Evolutionary conservation across 192 early-diverging fungal genomes (phyloP).

Genomic region (Mortierella hygrophila): DNA sequence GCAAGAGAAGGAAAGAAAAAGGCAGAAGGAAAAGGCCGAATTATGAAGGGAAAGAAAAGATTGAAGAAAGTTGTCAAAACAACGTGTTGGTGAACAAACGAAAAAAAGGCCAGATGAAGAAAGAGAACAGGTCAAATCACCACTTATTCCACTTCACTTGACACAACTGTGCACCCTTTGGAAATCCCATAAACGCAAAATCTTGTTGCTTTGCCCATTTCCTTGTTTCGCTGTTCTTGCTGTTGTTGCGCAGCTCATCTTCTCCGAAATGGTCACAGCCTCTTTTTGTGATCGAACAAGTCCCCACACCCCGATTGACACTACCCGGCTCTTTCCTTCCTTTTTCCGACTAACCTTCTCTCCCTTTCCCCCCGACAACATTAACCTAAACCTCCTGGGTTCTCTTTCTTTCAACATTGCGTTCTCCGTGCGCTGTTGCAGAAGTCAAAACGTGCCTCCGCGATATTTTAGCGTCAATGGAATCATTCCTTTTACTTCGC

Average conservation of each 20-base stretch:
- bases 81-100: background rate
- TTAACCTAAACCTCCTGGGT: background rate
- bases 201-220: background rate
- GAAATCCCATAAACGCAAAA: background rate
- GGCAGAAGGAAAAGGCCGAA: too few species aligned
- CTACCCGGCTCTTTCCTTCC: background rate
- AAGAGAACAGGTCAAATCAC: background rate
- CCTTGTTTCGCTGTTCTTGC: background rate
- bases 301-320: background rate
- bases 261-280: background rate
- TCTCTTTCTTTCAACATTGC: too few species aligned
- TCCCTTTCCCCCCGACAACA: background rate
- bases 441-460: background rate
- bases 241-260: background rate
- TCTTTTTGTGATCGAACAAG: background rate
- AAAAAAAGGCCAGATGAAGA: background rate
- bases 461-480: background rate
- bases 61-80: background rate
- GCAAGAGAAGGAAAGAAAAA: too few species aligned
- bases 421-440: background rate
- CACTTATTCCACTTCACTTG: background rate
- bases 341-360: background rate
- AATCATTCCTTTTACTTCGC: background rate
- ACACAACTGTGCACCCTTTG: background rate
- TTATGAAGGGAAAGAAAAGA: background rate